Evolutionary conservation across 768 basidiomycete genomes (phyloP), one percentile per base, ranked within the genome.

Genomic region (Peribolospora kevripleyi): DNA sequence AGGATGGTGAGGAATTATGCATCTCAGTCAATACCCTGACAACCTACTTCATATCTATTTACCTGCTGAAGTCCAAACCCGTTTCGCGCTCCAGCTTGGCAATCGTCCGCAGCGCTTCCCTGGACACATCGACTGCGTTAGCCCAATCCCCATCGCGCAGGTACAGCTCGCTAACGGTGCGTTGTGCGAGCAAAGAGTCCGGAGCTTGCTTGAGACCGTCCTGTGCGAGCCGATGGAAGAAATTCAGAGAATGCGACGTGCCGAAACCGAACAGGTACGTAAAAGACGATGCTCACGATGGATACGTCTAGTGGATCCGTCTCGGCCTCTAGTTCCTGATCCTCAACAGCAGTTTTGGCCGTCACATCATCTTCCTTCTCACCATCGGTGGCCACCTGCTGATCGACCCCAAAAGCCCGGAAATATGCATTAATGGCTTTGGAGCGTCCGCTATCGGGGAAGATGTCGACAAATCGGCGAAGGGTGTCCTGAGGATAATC

Each of bases 41-140:
- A 25, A 25, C 25, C 25, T 25, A 25, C 25, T 25, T 25, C 25
- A 68, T 73, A 52, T 62, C 78, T 77, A 67, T 74, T 51, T 11
- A 70, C 70, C 52, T 14, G 62, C 68, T 43, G 78, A 70, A 39
- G 13, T 68, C 67, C 49, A 73, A 74, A 0, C 80, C 83, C 10
- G 72, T 72, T 47, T 81, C 73, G 46, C 65, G 61, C 63, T 85
- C 80, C 7, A 74, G 63, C 39, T 68, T 70, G 7, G 68, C 68
- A 6, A 84, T 62, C 4, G 80, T 68, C 38, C 72, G 70, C 45
- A 88, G 66, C 0, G 82, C 83, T 46, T 72, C 75, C 61, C 88
- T 84, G 1, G 83, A 76, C 0, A 75, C 73, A 50, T 76, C 76
- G 53, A 83, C 75, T 0, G 79, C 75, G 59, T 78, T 80, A 49